Percentiles rank a stretch among this genome's conserved stretches.
These are phyloP conservation scores for Papiliotrema fonsecae DNA, from an alignment of 1,284 basidiomycete genomes.

Conservation along the genomic window DNA sequence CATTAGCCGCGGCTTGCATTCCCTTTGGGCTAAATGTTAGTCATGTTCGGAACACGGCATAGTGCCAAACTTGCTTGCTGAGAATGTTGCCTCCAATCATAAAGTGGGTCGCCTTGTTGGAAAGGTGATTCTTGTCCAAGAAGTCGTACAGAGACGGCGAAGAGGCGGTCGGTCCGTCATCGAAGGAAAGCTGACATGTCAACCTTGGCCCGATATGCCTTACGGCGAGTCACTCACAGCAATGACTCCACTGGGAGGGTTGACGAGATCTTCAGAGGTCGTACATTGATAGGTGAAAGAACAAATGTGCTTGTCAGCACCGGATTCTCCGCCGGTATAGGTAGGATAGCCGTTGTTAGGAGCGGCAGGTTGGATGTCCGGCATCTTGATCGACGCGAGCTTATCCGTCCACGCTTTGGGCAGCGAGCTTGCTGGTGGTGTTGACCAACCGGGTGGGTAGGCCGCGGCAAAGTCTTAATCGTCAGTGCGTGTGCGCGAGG, in stretches of 20 bases:
- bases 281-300: slow-evolving; percentile 43
- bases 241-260: slow-evolving; percentile 32
- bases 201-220: no score
- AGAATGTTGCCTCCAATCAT: slow-evolving; percentile 51
- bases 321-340: slow-evolving; percentile 22
- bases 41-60: neutral
- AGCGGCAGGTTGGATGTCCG: slow-evolving; percentile 22
- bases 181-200: slow-evolving; percentile 43
- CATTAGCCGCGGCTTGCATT: slow-evolving; percentile 23
- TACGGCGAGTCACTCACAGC: slow-evolving; percentile 41
- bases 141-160: slow-evolving; percentile 52
- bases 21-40: slow-evolving; percentile 13
- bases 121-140: slow-evolving; percentile 51
- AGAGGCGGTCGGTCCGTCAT: slow-evolving; percentile 53
- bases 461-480: slow-evolving; percentile 19
- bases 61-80: slow-evolving; percentile 17
- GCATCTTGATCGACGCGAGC: slow-evolving; percentile 24
- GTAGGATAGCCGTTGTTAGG: slow-evolving; percentile 34
- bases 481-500: neutral
- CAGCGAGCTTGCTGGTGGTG: slow-evolving; percentile 21
- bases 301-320: slow-evolving; percentile 35
- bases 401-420: slow-evolving; percentile 41
- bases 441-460: slow-evolving; percentile 30
- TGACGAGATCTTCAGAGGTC: slow-evolving; percentile 32
- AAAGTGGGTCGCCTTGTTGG: slow-evolving; percentile 54